Conservation (phyloP, 1,139 yeast genomes). For the Tardiomyces digboiensis region DNA sequence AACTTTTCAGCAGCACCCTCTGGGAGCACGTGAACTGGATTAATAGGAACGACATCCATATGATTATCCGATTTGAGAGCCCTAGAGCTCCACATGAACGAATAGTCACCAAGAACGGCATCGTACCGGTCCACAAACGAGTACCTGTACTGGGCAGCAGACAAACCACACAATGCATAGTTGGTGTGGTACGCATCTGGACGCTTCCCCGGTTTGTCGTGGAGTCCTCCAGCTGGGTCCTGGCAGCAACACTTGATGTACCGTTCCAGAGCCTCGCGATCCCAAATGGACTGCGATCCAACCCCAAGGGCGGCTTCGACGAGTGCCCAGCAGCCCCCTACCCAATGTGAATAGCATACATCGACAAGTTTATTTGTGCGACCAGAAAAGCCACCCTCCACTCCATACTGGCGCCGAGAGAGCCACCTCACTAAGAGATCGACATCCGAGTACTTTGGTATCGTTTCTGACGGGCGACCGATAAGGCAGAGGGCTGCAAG, state of each 20-base stretch:
- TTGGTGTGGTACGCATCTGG: constrained; percentile 92
- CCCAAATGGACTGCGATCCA: constrained; percentile 27
- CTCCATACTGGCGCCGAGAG: constrained; percentile 50
- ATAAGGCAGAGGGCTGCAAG: constrained; percentile 57
- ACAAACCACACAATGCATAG: constrained; percentile 70
- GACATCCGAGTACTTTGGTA: constrained; percentile 20
- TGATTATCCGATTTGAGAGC: constrained; percentile 8
- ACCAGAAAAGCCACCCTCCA: constrained; percentile 86
- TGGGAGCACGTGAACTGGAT: constrained; percentile 65
- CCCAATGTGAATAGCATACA: constrained; percentile 96
- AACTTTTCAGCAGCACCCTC: constrained; percentile 24
- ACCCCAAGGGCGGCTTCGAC: constrained; percentile 39
- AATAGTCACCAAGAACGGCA: constrained; percentile 16
- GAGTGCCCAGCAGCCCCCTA: constrained; percentile 68
- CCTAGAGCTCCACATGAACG: constrained; percentile 19
- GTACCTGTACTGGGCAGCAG: constrained; percentile 54
- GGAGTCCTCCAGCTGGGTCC: constrained; percentile 56
- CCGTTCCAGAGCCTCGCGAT: constrained; percentile 45
- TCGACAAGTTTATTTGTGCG: constrained; percentile 91
- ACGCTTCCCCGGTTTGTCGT: constrained; percentile 77
- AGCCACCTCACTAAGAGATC: constrained; percentile 48
- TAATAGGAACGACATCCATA: constrained; percentile 29
- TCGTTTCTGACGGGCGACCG: constrained; percentile 25
- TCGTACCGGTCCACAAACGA: constrained; percentile 17
- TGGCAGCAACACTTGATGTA: constrained; percentile 78